Conservation (phyloP, 2,329 filamentous ascomycete species). For the Claviceps fusiformis region DNA sequence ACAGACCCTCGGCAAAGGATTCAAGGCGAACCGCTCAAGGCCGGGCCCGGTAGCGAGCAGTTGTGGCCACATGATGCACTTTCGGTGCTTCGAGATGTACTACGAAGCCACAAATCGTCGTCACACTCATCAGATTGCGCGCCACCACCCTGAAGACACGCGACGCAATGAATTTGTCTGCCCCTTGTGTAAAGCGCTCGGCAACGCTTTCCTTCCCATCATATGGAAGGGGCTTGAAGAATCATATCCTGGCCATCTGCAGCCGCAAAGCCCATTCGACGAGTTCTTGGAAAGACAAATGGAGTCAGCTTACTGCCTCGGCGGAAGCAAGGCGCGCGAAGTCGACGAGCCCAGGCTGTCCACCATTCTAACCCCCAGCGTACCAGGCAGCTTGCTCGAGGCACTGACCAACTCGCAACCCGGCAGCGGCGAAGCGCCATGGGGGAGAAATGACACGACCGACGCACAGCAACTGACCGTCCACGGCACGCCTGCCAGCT, state of each 20-base stretch:
- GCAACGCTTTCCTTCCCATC: constrained; percentile 88
- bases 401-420: constrained; percentile 23
- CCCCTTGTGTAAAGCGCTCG: constrained; percentile 89
- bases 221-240: constrained; percentile 91
- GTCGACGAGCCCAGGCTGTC: constrained; percentile 17
- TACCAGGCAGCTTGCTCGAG: constrained; percentile 25
- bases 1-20: constrained; percentile 80
- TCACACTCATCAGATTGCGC: constrained; percentile 83
- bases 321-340: constrained; percentile 25
- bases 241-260: constrained; percentile 61
- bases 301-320: constrained; percentile 26
- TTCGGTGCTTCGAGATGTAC: constrained; percentile 86
- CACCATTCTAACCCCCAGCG: constrained; percentile 21
- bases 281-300: constrained; percentile 54
- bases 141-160: constrained; percentile 79
- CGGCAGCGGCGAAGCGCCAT: constrained; percentile 23
- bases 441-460: constrained; percentile 24
- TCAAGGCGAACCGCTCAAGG: constrained; percentile 52
- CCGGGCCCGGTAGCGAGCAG: constrained; percentile 75
- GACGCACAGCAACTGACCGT: constrained; percentile 15
- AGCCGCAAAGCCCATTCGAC: constrained; percentile 45
- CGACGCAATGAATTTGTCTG: constrained; percentile 83
- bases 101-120: constrained; percentile 70
- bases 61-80: constrained; percentile 98
- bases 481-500: constrained; percentile 28